Percentiles rank a stretch among this genome's conserved stretches.
Evolutionary conservation across 1,284 basidiomycete species (phyloP).

Genomic region (Malassezia globosa): DNA sequence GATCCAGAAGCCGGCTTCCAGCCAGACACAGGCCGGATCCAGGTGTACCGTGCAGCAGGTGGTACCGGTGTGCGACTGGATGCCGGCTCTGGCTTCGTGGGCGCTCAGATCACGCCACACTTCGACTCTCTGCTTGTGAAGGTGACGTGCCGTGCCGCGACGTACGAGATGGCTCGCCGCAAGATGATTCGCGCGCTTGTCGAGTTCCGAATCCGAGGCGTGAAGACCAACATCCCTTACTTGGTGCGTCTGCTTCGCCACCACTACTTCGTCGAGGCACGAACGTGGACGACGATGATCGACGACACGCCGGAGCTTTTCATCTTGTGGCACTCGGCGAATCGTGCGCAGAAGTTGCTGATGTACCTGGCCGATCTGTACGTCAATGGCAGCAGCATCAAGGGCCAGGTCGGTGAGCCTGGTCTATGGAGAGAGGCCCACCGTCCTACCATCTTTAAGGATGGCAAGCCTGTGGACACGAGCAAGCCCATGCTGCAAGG

Average conservation of each 20-base stretch:
- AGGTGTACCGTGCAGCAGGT: constrained; percentile 95
- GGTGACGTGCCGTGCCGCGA: constrained; percentile 87
- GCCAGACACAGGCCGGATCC: constrained; percentile 97
- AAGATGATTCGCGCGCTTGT: constrained; percentile 98
- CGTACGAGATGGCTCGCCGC: constrained; percentile 92
- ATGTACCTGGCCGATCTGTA: constrained; percentile 94
- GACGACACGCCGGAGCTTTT: constrained; percentile 98
- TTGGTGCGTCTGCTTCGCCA: constrained; percentile 96
- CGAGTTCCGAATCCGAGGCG: constrained; percentile 98
- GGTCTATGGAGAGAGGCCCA: constrained; percentile 82
- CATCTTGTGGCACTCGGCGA: constrained; percentile 93
- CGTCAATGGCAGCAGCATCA: constrained; percentile 96
- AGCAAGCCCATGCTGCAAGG: constrained; percentile 72
- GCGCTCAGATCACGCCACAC: constrained; percentile 97
- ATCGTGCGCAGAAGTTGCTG: constrained; percentile 93
- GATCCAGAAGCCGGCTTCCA: constrained; percentile 83
- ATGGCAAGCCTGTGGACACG: constrained; percentile 64
- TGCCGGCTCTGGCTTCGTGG: constrained; percentile 92
- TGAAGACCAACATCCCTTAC: constrained; percentile 96
- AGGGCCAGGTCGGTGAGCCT: constrained; percentile 82
- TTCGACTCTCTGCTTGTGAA: constrained; percentile 98
- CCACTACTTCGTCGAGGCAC: constrained; percentile 85
- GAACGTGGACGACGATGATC: constrained; percentile 80
- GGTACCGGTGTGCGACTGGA: constrained; percentile 97
- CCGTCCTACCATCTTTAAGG: constrained; percentile 66